These are phyloP conservation scores for Magnusiomyces ingens DNA, from an alignment of 1,139 yeast genomes.

Conservation along the genomic window DNA sequence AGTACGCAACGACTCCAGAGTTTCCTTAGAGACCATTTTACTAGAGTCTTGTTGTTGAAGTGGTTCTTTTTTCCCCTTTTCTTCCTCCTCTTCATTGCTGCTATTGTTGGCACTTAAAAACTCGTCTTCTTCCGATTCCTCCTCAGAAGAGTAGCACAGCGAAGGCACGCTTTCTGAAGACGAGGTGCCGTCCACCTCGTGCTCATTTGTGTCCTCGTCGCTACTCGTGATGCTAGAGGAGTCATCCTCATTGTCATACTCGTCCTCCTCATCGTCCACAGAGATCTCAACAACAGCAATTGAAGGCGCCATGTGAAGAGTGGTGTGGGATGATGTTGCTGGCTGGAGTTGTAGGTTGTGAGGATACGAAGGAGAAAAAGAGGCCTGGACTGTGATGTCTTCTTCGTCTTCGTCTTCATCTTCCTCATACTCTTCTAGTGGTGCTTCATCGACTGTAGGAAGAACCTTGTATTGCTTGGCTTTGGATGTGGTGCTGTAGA, in stretches of 20 bases:
- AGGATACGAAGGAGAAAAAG: background rate
- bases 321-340: background rate
- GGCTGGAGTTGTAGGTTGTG: background rate
- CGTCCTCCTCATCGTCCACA: background rate
- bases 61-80: constrained; percentile 4
- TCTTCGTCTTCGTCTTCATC: constrained; percentile 17
- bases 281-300: background rate
- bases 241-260: background rate
- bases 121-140: constrained; percentile 6
- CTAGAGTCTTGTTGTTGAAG: background rate
- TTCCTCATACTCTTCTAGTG: constrained; percentile 13
- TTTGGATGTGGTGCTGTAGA: too few species aligned
- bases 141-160: constrained; percentile 7
- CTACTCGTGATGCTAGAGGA: too few species aligned
- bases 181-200: too few species aligned
- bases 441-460: constrained; percentile 25
- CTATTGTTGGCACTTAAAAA: constrained; percentile 18
- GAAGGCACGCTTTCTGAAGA: constrained; percentile 5
- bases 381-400: constrained; percentile 17
- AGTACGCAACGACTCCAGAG: background rate
- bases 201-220: too few species aligned
- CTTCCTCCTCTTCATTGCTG: constrained; percentile 13
- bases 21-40: background rate
- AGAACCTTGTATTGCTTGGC: constrained; percentile 18
- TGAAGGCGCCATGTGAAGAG: background rate